Conservation (phyloP, 2,329 filamentous ascomycete genomes). For the Zarea fungicola region DNA sequence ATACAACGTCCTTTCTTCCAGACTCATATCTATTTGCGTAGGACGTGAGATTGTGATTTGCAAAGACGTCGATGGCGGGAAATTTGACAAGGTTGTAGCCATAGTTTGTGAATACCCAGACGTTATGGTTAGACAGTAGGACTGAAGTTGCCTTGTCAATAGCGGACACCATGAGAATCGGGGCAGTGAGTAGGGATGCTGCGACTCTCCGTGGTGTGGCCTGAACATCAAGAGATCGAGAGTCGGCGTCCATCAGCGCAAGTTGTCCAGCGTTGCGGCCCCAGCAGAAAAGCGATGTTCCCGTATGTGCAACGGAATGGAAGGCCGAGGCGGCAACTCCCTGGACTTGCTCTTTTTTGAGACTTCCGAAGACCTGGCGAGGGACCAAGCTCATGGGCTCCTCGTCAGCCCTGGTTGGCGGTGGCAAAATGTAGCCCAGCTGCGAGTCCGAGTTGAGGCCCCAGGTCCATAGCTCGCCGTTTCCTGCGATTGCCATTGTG, state of each 20-base stretch:
- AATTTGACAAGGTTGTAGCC: constrained; percentile 91
- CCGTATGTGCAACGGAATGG: constrained; percentile 86
- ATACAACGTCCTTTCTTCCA: constrained; percentile 64
- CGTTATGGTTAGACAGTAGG: constrained; percentile 78
- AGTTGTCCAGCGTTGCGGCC: constrained; percentile 94
- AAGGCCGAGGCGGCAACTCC: constrained; percentile 85
- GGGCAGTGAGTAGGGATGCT: constrained; percentile 63
- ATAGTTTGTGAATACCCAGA: constrained; percentile 93
- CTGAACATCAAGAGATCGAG: constrained; percentile 83
- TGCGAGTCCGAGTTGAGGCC: constrained; percentile 82
- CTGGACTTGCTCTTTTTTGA: constrained; percentile 78
- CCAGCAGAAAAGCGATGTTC: constrained; percentile 80
- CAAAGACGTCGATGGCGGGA: constrained; percentile 64
- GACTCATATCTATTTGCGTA: constrained; percentile 45
- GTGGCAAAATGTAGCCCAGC: constrained; percentile 75
- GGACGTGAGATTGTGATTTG: constrained; percentile 64
- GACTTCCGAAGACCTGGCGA: constrained; percentile 81
- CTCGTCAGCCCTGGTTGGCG: constrained; percentile 64
- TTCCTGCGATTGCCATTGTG: constrained; percentile 75
- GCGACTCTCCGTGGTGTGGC: constrained; percentile 78
- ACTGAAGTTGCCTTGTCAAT: constrained; percentile 87
- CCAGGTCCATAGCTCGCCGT: constrained; percentile 93
- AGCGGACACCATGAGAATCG: constrained; percentile 74
- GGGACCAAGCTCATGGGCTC: constrained; percentile 77
- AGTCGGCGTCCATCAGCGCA: constrained; percentile 90